Base-by-base conservation (phyloP, 2,329 filamentous ascomycete genomes). In the Leptographium wingfieldii region DNA sequence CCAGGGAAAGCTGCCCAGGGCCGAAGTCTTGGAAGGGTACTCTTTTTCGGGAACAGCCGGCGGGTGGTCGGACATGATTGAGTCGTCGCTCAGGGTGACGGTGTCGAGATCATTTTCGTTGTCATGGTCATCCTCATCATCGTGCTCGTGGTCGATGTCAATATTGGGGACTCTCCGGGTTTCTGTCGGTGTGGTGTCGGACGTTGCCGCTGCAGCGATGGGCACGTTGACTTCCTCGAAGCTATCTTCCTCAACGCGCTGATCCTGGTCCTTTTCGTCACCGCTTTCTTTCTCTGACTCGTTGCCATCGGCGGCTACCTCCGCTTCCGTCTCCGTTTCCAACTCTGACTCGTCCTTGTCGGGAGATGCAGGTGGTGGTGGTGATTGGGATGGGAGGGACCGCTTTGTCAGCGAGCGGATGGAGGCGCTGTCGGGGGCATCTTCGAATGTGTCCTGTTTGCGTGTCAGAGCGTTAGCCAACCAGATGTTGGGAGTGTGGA, bases 361-460 rank as follows among this genome's bases (percentile, higher is more conserved):
- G 48, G 60, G 54, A 7, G 59, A 55, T 11, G 29, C 11, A 12
- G 63, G 61, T n/a, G 63, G 60, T 12, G 52, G 22, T 22, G 38
- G 35, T 7, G 43, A 22, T 19, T 38, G 53, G 11, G 56, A 19
- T 9, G 56, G 74, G 73, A 25, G 69, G 62, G 71, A 75, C 68
- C 78, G 73, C 65, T 76, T 77, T 46, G 80, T 84, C 63, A 90
- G 73, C 31, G 86, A 90, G 62, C 86, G 82, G 58, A 82, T 76
- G 40, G 83, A 85, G 54, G 76, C 73, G 62, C 78, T 81, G 71
- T 89, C 87, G 66, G 83, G 76, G 59, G 89, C 90, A 77, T 96
- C 90, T 74, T 95, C 90, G 68, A 95, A 95, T 19, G 81, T 82
- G 67, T 92, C 86, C 86, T 90, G 65, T 52, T 22, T 22, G n/a